Evolutionary conservation across 1,284 basidiomycete genomes (phyloP).

Genomic region (Cutaneotrichosporon spelunceum): DNA sequence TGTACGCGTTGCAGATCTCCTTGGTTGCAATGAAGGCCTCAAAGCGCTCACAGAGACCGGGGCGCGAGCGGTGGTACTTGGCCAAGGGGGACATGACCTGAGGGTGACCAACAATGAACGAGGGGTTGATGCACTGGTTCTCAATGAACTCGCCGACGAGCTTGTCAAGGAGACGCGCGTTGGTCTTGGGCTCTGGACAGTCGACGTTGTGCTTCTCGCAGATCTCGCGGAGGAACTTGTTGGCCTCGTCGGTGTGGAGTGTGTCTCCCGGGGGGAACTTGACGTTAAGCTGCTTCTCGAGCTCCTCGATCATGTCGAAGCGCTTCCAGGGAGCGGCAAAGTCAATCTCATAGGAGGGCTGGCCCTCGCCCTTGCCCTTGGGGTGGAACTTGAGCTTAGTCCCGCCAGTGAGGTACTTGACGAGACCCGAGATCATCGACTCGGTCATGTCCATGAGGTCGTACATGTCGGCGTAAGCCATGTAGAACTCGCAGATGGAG

Average conservation of each 20-base stretch:
- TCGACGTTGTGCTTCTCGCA: constrained; percentile 95
- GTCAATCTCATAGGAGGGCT: constrained; percentile 71
- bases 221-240: constrained; percentile 81
- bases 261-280: constrained; percentile 92
- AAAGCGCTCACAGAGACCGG: constrained; percentile 96
- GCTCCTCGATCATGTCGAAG: constrained; percentile 95
- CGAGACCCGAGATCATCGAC: constrained; percentile 82
- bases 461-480: constrained; percentile 99
- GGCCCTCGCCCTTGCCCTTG: constrained; percentile 74
- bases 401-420: constrained; percentile 79
- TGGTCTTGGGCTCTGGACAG: constrained; percentile 92
- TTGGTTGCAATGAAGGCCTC: constrained; percentile 98
- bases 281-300: constrained; percentile 88
- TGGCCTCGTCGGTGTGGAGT: constrained; percentile 82
- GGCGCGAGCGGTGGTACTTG: constrained; percentile 88
- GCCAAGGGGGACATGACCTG: constrained; percentile 99
- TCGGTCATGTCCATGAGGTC: constrained; percentile 99
- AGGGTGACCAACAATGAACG: constrained; percentile 98
- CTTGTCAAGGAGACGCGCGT: constrained; percentile 95
- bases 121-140: constrained; percentile 89
- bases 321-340: constrained; percentile 98
- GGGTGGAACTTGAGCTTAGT: constrained; percentile 88
- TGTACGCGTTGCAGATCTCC: constrained; percentile 97
- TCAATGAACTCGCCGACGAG: constrained; percentile 98
- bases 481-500: constrained; percentile 99